Evolutionary conservation across 2,329 filamentous ascomycete genomes (phyloP), one percentile per base, ranked within the genome.

Genomic region (Calonectria fujianensis): DNA sequence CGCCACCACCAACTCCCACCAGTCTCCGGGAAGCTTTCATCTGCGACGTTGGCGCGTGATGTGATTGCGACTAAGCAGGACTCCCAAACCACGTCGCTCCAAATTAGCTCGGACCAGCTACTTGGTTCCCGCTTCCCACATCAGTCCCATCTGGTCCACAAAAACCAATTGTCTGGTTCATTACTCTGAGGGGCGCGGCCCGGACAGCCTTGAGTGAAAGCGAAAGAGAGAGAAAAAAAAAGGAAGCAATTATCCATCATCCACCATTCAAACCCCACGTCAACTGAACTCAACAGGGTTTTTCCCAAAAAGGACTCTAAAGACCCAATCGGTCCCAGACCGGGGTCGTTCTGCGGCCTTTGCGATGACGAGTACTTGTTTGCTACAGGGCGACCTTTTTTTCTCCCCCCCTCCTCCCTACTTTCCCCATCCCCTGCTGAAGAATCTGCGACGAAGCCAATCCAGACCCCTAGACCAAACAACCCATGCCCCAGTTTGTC

Each of bases 181-280:
- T 64, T 61, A 72, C 69, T 76, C 76, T 75, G 70, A 69, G 67
- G 76, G 73, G 74, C 74, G 75, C 77, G 73, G 76, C 74, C 76
- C 78, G 74, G 75, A 32, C 27, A 37, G 35, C 37, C 24, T 63
- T 41, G 67, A 51, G 50, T n/a, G 35, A 68, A 48, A 48, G 45
- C 45, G 45, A 48, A 48, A 11, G 50, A 72, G 39, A 64, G n/a
- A 65, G 37, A 57, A 67, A 68, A 73, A 73, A 75, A 48, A 45
- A 67, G 68, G 65, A 70, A 65, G 70, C 64, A 73, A 69, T 75
- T 69, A 16, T 61, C 29, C 39, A 48, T 69, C 50, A 24, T 9
- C 59, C 59, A 65, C 39, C 65, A 59, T n/a, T 13, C 8, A 32
- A 61, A 66, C 67, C 72, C 72, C 72, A 73, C 67, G 72, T 65